A percentile compares a stretch with the other conserved stretches of the same genome.
phyloP scores from a whole-genome alignment of 192 early-diverging fungal species.

The Ambispora gerdemannii region DNA sequence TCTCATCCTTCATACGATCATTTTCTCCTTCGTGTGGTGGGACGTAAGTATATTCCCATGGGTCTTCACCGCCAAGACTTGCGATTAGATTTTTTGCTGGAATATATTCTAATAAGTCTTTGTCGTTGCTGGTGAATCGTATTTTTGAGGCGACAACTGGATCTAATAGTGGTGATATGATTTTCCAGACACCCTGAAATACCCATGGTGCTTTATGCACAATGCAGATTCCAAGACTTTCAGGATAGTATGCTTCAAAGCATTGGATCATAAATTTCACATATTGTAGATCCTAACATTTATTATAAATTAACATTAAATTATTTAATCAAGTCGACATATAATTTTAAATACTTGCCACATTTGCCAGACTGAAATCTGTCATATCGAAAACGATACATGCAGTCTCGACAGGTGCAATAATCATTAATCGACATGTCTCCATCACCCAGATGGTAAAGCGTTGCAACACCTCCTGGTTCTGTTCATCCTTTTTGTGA shows the following conservation, averaged over 20 bases:
- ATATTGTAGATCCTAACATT: slow-evolving; percentile 39
- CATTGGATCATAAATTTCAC: slow-evolving; percentile 74
- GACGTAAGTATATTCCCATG: slow-evolving; percentile 54
- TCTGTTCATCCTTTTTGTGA: slow-evolving; percentile 59
- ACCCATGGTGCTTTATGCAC: slow-evolving; percentile 90
- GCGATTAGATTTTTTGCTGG: slow-evolving; percentile 55
- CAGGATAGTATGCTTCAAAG: slow-evolving; percentile 90
- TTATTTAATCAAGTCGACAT: not conserved
- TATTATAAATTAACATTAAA: not conserved
- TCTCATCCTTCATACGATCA: slow-evolving; percentile 44
- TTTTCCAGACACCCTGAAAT: slow-evolving; percentile 79
- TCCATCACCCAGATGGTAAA: slow-evolving; percentile 75
- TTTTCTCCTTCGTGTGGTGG: slow-evolving; percentile 33
- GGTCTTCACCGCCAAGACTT: slow-evolving; percentile 57
- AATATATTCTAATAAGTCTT: slow-evolving; percentile 65
- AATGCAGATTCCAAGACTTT: slow-evolving; percentile 75
- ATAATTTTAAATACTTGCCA: slow-evolving; percentile 28
- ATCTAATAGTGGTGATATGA: slow-evolving; percentile 81
- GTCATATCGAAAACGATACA: slow-evolving; percentile 46
- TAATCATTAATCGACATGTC: slow-evolving; percentile 60
- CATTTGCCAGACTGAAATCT: slow-evolving; percentile 42
- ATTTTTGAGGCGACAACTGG: slow-evolving; percentile 88
- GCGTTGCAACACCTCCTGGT: slow-evolving; percentile 60
- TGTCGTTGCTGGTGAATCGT: slow-evolving; percentile 60
- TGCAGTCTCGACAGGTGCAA: slow-evolving; percentile 62